phyloP scores from a whole-genome alignment of 2,329 filamentous ascomycete species.

The Aspergillus puulaauensis region DNA sequence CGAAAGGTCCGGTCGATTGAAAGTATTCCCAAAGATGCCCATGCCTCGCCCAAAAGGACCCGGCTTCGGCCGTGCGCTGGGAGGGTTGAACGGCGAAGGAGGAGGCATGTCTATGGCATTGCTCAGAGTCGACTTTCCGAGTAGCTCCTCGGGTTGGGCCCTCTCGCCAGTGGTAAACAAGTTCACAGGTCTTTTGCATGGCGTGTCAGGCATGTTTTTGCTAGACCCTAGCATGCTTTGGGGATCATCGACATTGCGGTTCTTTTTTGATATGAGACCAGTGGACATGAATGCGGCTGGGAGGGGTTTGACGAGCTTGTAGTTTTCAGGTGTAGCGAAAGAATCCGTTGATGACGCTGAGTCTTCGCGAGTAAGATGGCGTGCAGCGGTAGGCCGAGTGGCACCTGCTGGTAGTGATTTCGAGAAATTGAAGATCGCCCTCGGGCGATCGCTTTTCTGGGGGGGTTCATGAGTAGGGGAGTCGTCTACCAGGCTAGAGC shows the following conservation, averaged over 20 bases:
- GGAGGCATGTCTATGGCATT: constrained; percentile 74
- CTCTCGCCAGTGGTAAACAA: constrained; percentile 65
- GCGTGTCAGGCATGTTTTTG: constrained; percentile 85
- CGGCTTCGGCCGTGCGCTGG: constrained; percentile 60
- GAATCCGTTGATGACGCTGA: constrained; percentile 51
- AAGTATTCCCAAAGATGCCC: constrained; percentile 61
- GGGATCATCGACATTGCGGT: constrained; percentile 72
- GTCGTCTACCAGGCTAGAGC: constrained; percentile 73
- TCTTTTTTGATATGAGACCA: constrained; percentile 91
- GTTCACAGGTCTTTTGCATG: constrained; percentile 81
- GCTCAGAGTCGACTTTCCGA: constrained; percentile 62
- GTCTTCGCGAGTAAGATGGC: constrained; percentile 49
- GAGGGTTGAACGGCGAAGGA: constrained; percentile 75
- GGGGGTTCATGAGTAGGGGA: constrained; percentile 64
- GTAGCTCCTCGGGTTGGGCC: constrained; percentile 56
- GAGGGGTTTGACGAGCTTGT: constrained; percentile 73
- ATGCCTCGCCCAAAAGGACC: constrained; percentile 66
- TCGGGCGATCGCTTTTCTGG: constrained; percentile 55
- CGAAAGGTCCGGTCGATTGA: constrained; percentile 49
- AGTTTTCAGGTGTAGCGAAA: constrained; percentile 73
- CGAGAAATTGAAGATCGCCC: constrained; percentile 61
- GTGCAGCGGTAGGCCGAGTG: constrained; percentile 48
- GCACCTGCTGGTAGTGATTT: constrained; percentile 73
- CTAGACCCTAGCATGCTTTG: constrained; percentile 51
- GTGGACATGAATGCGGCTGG: constrained; percentile 91